phyloP scores from a whole-genome alignment of 73 alveolate genomes.

The Tetrahymena borealis region DNA sequence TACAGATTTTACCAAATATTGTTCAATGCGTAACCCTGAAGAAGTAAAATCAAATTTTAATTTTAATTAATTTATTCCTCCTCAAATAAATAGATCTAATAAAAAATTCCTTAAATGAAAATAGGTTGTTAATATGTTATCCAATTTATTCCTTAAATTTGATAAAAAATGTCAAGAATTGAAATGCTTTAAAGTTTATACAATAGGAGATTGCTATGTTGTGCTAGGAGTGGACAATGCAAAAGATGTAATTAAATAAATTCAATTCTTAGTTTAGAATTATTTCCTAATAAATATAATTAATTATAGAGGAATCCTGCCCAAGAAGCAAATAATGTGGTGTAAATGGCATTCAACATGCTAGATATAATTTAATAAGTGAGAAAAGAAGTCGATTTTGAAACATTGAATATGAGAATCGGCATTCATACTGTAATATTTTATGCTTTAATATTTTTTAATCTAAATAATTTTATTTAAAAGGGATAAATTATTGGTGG shows the following conservation, averaged over 20 bases:
- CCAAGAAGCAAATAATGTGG: slow-evolving; percentile 34
- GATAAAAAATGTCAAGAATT: slow-evolving; percentile 29
- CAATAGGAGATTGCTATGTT: slow-evolving; percentile 48
- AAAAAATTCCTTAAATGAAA: neutral
- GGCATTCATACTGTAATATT: slow-evolving; percentile 36
- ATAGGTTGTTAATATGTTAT: slow-evolving; percentile 30
- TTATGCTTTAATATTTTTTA: neutral
- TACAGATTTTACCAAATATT: slow-evolving; percentile 35
- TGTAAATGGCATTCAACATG: slow-evolving; percentile 36
- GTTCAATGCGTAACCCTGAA: slow-evolving; percentile 20
- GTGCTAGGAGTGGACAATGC: slow-evolving; percentile 35
- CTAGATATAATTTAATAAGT: slow-evolving; percentile 26
- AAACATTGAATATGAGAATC: slow-evolving; percentile 34
- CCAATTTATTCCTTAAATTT: slow-evolving; percentile 14
- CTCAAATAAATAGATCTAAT: neutral
- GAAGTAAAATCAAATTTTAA: neutral
- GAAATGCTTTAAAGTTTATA: slow-evolving; percentile 33
- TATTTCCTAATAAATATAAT: neutral
- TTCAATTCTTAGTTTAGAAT: neutral
- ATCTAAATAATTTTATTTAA: neutral
- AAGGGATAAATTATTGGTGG: slow-evolving; percentile 45
- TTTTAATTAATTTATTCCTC: neutral
- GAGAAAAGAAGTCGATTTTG: slow-evolving; percentile 21
- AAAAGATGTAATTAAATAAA: neutral
- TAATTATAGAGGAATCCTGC: slow-evolving; percentile 33